Evolutionary conservation across 768 basidiomycete species (phyloP), one percentile per base, ranked within the genome.

Genomic region (Scleroderma bovista): DNA sequence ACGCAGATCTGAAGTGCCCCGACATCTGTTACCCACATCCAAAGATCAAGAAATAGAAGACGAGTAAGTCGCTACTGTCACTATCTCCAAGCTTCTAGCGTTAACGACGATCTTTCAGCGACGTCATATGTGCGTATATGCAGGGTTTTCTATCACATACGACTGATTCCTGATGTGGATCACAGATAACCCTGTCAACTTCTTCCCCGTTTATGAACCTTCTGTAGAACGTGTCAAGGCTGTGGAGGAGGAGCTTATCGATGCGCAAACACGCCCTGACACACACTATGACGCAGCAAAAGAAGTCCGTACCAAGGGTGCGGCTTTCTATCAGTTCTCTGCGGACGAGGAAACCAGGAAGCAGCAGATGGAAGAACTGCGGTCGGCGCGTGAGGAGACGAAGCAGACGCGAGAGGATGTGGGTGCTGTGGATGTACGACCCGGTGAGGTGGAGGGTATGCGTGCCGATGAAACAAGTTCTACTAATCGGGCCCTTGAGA

Each of bases 251-350:
- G 78, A 81, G 15, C 72, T 80, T 36, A 77, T 83, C 2, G 89
- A 93, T 55, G 70, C 47, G 9, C 78, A 84, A 54, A 86, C 84
- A 41, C 88, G 87, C 1, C 74, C 89, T 7, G 74, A 78, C 11
- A 67, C 75, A 3, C 92, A 96, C 65, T 99, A 91, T 63, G 89
- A 97, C 62, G 79, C 90, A 0, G 75, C 79, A 1, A 71, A 69
- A 45, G 95, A 99, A 68, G 83, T 88, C 17, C 88, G 96, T 15
- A 81, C 87, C 12, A 86, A 85, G 65, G 96, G 89, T 39, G 94
- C 95, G 1, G 93, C 81, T 1, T 91, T 88, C 69, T 96, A 95
- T 66, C 87, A 90, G 63, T 94, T 98, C 67, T 90, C 91, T 12
- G 77, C 65, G 3, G 92, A 96, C 57, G 90, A 93, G 60, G 87